Base-by-base conservation (phyloP, 805 yeast genomes). In the Pichia thaimueangensis region DNA sequence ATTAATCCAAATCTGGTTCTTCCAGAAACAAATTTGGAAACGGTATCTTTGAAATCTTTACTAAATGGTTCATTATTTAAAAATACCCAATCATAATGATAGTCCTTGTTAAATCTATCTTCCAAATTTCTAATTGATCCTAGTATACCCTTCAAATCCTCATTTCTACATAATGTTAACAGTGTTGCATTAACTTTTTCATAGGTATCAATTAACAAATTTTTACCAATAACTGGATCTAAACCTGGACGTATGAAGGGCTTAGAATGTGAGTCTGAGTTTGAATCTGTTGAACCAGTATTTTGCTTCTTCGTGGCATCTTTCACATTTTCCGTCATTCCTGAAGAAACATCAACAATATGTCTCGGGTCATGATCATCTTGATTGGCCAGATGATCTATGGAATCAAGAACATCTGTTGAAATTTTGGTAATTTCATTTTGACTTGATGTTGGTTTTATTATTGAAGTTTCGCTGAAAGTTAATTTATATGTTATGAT, bases 41-140 rank as follows among this genome's bases (percentile, higher is more conserved):
- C 73, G 30, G 67, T 63, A 3, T 56, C 55, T 57, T 76, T 81
- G 65, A 89, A 88, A 43, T 82, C 86, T 2, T 80, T 82, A 27
- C 72, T 67, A 61, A 87, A 89, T 19, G 74, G 80, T 43, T 74
- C 80, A 59, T 91, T 91, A 64, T 89, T 89, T 52, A 91, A 67
- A 62, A 89, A 89, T 13, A 88, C 89, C 96, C 96, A 89, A 59
- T 87, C 95, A 60, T 89, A 89, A 50, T 84, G 76, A 64, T 57
- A 88, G 48, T 79, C 68, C 38, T 64, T 60, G 67, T 91, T 88
- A 68, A 88, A 88, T 42, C 89, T 73, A 60, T 82, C 86, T 68
- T 86, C 95, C 30, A 86, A 74, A 45, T 73, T 69, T 43, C 81
- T 71, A 46, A 87, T 80, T 6, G 93, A 77, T 36, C 67, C 70